Conservation (phyloP, 2,329 filamentous ascomycete genomes). For the Tolypocladium ophioglossoides region DNA sequence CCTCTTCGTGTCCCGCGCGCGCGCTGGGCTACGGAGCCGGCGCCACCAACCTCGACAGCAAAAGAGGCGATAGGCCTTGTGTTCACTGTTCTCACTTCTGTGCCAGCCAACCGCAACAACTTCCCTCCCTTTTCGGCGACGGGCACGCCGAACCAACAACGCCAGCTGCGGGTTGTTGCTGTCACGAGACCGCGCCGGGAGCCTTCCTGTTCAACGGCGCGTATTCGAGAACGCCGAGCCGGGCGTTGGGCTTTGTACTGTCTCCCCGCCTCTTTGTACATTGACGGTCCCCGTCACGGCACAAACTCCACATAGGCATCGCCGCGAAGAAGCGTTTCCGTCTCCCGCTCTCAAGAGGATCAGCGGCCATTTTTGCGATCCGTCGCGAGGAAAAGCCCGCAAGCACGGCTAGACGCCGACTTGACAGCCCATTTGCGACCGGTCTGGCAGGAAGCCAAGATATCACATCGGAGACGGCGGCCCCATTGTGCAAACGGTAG, state of each 20-base stretch:
- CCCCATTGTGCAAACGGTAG: not conserved
- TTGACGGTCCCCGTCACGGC: not conserved
- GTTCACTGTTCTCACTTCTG: not conserved
- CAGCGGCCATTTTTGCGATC: not conserved
- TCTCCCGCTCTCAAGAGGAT: not conserved
- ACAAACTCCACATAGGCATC: not conserved
- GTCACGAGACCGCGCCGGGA: not conserved
- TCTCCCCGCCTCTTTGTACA: not conserved
- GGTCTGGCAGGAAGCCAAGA: not conserved
- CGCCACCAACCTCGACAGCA: not conserved
- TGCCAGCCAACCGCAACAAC: not conserved
- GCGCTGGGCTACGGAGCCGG: not conserved
- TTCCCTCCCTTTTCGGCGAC: not conserved
- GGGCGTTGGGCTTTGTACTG: not conserved
- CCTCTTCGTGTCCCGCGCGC: not conserved
- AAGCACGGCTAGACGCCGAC: not conserved
- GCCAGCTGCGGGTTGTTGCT: not conserved
- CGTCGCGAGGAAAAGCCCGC: not conserved
- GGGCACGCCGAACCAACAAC: not conserved
- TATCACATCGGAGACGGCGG: not conserved
- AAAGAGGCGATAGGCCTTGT: not conserved
- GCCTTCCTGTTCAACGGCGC: not conserved
- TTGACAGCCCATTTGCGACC: not conserved
- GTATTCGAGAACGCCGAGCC: not conserved
- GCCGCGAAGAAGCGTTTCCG: not conserved